These are phyloP conservation scores for Thelonectria rubi DNA, from an alignment of 2,329 filamentous ascomycete genomes.

Conservation along the genomic window DNA sequence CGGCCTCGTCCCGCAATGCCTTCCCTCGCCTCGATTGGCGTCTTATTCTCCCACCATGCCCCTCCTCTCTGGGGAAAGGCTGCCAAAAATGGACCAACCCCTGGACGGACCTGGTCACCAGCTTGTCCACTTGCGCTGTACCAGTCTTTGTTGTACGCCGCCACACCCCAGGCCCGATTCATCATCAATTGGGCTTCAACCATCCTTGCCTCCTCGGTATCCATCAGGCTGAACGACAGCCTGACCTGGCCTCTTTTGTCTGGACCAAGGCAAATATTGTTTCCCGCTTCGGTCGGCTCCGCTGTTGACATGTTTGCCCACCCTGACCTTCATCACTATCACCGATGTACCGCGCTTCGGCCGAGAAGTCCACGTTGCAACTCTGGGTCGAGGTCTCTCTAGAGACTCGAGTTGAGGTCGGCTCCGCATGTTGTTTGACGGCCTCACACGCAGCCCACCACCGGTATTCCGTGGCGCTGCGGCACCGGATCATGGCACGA, in stretches of 20 bases:
- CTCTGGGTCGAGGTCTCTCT: slow-evolving; percentile 17
- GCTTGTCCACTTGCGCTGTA: slow-evolving; percentile 11
- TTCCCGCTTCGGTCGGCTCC: slow-evolving; percentile 13
- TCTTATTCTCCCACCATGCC: slow-evolving; percentile 9
- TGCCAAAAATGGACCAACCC: slow-evolving; percentile 12
- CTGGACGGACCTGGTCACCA: background rate
- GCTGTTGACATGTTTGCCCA: slow-evolving; percentile 7
- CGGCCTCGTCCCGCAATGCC: slow-evolving; percentile 20
- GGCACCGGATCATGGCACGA: slow-evolving; percentile 30
- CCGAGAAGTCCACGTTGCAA: slow-evolving; percentile 8
- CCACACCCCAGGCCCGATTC: slow-evolving; percentile 12
- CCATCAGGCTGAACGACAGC: slow-evolving; percentile 28
- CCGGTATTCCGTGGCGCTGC: slow-evolving; percentile 24
- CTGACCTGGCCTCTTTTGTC: slow-evolving; percentile 17
- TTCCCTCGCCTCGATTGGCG: slow-evolving; percentile 19
- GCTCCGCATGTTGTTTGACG: slow-evolving; percentile 29
- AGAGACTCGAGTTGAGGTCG: slow-evolving; percentile 8
- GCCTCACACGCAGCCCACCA: slow-evolving; percentile 18
- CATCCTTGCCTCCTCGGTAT: slow-evolving; percentile 13
- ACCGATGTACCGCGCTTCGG: slow-evolving; percentile 14
- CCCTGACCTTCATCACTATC: slow-evolving; percentile 3
- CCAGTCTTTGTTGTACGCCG: slow-evolving; percentile 9
- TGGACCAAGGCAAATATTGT: slow-evolving; percentile 12
- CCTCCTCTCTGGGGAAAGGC: slow-evolving; percentile 11
- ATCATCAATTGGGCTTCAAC: slow-evolving; percentile 27